Base-by-base conservation (phyloP, 2,329 filamentous ascomycete species). In the Triangularia verruculosa region DNA sequence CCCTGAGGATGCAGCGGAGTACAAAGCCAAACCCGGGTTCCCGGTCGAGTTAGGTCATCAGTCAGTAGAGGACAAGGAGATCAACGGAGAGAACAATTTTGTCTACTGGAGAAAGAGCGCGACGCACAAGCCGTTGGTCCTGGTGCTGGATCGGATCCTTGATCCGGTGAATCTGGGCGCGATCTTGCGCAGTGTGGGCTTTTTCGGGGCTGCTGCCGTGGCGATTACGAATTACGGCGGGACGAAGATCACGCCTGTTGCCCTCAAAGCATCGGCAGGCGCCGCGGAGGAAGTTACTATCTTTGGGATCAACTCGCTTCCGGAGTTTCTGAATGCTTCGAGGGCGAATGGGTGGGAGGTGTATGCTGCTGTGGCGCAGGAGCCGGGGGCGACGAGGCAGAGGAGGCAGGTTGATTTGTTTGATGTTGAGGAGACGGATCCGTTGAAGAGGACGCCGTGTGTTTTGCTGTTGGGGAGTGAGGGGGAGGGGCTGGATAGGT, bases 91-190 rank as follows among this genome's bases (percentile, higher is more conserved):
- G 0, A 78, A 84, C 15, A 74, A 78, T 1, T 86, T 91, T 66
- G 70, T 82, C 55, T 67, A 68, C 52, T 69, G 69, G 22, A 74
- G 74, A 25, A 24, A 28, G 51, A 12, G 6, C 11, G 71, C 72
- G n/a, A 72, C 73, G 70, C 79, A 85, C 61, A 85, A 88, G 58
- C 92, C 92, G 0, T 81, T 96, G 28, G 80, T 96, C 8, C 78
- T 96, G 1, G 78, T 94, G 30, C 79, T 95, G 1, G 89, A 95
- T 69, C 85, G 89, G 61, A 88, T 96, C 39, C 78, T 92, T 9
- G 94, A 99, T 72, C 90, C 93, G 0, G 93, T 92, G 25, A 99
- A 99, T 73, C 80, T 98, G 0, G 95, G 95, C 51, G 92, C 89
- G 22, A 94, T 98, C 64, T 82, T 98, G 52, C 90, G 95, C 34